Evolutionary conservation across 495 filamentous ascomycete species (phyloP), one percentile per base, ranked within the genome.

Genomic region (Daldinia childiae): DNA sequence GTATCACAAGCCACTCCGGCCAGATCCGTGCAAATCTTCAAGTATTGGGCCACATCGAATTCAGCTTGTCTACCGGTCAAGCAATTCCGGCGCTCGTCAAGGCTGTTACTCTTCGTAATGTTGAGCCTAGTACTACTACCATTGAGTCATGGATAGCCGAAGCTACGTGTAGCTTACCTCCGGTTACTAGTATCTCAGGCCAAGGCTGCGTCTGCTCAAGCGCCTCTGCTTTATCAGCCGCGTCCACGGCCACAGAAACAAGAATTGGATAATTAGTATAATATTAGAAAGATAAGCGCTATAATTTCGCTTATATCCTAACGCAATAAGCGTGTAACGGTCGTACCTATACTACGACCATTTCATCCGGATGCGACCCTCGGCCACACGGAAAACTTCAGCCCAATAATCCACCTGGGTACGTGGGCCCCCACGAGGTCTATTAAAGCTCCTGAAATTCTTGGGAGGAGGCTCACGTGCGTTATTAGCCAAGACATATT

Each of bases 51-150:
- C 91, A 93, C 74, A 83, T 85, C 17, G 26, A 62, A 8, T 93
- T 93, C 69, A 78, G 78, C 4, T 71, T 93, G 59, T 85, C 77
- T 26, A 93, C 91, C 0, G 90, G 91, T 14, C 89, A 88, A 51
- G 85, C 91, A 6, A 92, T 93, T 62, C 89, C 91, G 1, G 89
- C 90, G 27, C 81, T 93, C 48, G 84, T 93, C 8, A 86, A 84
- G 72, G 90, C 88, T 0, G 80, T 87, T 76, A 78, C 57, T 36
- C 21, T 69, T 9, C 39, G 60, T 11, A 61, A 60, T 15, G 74
- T 57, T 19, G 62, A 76, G 4, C 50, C 73, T 3, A 63, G 77
- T 19, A 74, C 82, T 5, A 80, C 83, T 0, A 77, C 78, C 7
- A 69, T 77, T 21, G 32, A 78, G 64, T 77, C 81, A 30, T 88